Conservation (phyloP, 371 early-diverging fungal genomes). For the Blyttiomyces sp. region DNA sequence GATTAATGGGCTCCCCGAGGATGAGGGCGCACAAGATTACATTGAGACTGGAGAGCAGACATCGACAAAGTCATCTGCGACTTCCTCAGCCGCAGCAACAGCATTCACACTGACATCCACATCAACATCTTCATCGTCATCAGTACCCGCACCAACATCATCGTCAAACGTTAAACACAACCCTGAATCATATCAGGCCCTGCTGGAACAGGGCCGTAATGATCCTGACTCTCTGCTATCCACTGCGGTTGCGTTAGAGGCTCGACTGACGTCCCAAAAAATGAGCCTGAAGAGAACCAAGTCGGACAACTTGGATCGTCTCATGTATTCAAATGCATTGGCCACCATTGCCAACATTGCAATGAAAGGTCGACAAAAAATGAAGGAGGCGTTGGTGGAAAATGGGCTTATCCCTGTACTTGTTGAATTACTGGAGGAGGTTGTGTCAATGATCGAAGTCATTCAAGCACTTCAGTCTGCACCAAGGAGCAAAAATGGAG, state of each 20-base stretch:
- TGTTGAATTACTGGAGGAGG: conserved; percentile 68
- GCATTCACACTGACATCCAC: too few species aligned
- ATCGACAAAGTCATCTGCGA: neutral
- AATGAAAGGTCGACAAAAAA: conserved; percentile 75
- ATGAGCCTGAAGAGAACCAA: conserved; percentile 14
- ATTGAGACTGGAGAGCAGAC: neutral
- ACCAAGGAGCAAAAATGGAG: too few species aligned
- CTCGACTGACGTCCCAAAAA: neutral
- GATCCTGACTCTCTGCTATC: neutral
- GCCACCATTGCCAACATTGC: conserved; percentile 84
- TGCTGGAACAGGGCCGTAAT: neutral
- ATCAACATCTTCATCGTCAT: too few species aligned
- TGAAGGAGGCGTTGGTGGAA: conserved; percentile 78
- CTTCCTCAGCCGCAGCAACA: neutral
- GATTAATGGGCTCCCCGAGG: neutral
- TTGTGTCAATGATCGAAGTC: conserved; percentile 20
- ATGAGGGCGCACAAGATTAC: neutral
- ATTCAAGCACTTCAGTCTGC: conserved; percentile 9
- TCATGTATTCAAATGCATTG: conserved; percentile 64
- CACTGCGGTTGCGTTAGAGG: neutral
- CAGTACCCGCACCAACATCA: neutral
- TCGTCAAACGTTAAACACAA: neutral
- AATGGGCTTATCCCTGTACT: conserved; percentile 79
- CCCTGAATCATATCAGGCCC: neutral
- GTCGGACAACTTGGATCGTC: conserved; percentile 59